Evolutionary conservation across 176 grass and related monocot genomes (phyloP), one percentile per base, ranked within the genome.

Genomic region (Ampelocalamus luodianensis): DNA sequence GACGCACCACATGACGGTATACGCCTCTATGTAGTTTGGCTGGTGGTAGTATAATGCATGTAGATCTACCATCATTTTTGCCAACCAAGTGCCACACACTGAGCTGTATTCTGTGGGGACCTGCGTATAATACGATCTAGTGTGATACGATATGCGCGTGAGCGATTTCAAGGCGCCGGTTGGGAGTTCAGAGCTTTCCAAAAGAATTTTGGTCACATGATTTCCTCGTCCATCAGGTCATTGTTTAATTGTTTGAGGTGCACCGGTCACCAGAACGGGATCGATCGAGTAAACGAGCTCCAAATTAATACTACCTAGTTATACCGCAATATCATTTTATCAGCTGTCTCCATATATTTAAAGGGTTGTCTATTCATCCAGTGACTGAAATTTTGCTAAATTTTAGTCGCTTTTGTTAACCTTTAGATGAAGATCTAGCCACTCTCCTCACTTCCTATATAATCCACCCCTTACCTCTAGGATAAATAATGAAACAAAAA

Each of bases 1-100:
- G 60, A 87, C 71, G 86, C 62, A 46, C 49, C 26, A 37, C 27
- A 8, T 70, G 72, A 61, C 45, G 71, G 29, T 20, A 29, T 10
- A 6, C 16, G 60, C 10, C 17, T 34, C 20, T 16, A 12, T 37
- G 5, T 27, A 8, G 17, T 20, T 65, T 56, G 26, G 43, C 26
- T 46, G 17, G 10, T 79, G 44, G 58, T 34, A n/a, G 54, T n/a
- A 12, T 61, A 61, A 26, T 61, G 58, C 58, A 7, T 61, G 58
- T 26, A 26, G 23, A 61, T 26, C n/a, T 13, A 26, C 58, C 58
- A 12, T 61, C 58, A 61, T 26, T 26, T 26, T 26, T 61, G 58
- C 10, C 23, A 61, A 26, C 23, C 20, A n/a, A 22, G 55, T 58
- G 55, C n/a, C 20, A n/a, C 55, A 23, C 55, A 58, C 22, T n/a